phyloP scores from a whole-genome alignment of 495 filamentous ascomycete species.

The Daldinia caldariorum region DNA sequence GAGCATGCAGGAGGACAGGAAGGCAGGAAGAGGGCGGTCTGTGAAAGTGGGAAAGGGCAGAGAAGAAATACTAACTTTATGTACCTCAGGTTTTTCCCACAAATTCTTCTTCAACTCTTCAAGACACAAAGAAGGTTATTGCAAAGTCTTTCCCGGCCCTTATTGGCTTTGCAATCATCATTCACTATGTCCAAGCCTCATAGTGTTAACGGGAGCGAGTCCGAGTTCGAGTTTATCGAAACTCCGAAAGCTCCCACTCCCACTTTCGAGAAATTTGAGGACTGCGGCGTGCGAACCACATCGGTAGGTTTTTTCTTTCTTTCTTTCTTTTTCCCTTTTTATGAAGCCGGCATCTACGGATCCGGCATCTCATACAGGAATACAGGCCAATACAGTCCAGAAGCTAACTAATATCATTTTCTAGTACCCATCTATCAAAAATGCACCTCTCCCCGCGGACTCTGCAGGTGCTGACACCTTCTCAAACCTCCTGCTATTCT shows the following conservation, averaged over 20 bases:
- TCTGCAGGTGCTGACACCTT: constrained; percentile 74
- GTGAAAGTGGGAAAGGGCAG: constrained; percentile 37
- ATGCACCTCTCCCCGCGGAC: constrained; percentile 83
- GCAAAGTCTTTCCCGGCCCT: constrained; percentile 33
- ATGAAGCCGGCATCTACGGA: constrained; percentile 4
- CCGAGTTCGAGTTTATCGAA: constrained; percentile 78
- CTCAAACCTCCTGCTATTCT: constrained; percentile 70
- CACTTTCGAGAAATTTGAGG: constrained; percentile 65
- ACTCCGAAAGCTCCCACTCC: constrained; percentile 73
- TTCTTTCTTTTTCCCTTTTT: constrained; percentile 1
- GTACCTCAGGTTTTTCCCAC: constrained; percentile 30
- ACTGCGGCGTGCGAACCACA: constrained; percentile 79
- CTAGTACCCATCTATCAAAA: constrained; percentile 80
- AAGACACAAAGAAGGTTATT: constrained; percentile 24
- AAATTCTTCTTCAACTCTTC: constrained; percentile 24
- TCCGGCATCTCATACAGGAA: background rate
- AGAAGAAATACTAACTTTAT: constrained; percentile 24
- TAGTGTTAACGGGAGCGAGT: constrained; percentile 61
- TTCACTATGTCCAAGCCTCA: constrained; percentile 57
- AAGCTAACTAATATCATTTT: constrained; percentile 19
- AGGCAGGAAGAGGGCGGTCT: constrained; percentile 35
- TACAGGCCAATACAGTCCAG: background rate
- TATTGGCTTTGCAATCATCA: constrained; percentile 45
- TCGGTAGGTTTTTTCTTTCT: constrained; percentile 61
- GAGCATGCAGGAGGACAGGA: constrained; percentile 3